Evolutionary conservation across 495 filamentous ascomycete species (phyloP).

Genomic region (Penicillium coprophilum): DNA sequence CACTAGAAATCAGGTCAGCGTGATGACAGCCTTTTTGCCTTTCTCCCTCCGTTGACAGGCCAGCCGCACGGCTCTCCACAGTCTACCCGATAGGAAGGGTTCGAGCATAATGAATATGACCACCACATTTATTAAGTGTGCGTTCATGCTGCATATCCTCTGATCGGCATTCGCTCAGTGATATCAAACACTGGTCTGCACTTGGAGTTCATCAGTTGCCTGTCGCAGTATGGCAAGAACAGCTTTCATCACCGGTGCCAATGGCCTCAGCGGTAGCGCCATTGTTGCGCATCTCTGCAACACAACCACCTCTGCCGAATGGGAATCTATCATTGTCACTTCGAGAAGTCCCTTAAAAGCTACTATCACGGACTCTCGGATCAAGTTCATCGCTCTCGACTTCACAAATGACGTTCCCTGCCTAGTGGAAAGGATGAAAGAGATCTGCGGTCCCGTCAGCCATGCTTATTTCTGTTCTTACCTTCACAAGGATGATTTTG

Average conservation of each 20-base stretch:
- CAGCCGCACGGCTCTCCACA: neutral
- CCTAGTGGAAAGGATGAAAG: slow-evolving; percentile 11
- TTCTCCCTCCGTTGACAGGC: neutral
- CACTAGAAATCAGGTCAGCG: neutral
- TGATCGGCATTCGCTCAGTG: too few relatives aligned
- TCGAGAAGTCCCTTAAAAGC: slow-evolving; percentile 21
- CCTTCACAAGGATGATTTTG: slow-evolving; percentile 25
- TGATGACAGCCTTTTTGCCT: slow-evolving; percentile 2
- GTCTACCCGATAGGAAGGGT: neutral
- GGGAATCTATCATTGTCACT: slow-evolving; percentile 25
- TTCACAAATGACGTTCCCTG: slow-evolving; percentile 3
- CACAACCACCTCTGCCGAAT: neutral
- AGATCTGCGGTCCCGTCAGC: slow-evolving; percentile 19
- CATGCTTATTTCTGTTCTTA: slow-evolving; percentile 34
- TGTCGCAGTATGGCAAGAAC: neutral
- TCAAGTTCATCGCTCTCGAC: slow-evolving; percentile 28
- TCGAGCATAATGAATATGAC: neutral
- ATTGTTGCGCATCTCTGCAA: slow-evolving; percentile 9
- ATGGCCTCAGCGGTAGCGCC: slow-evolving; percentile 21
- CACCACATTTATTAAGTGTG: too few relatives aligned
- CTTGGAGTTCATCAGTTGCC: too few relatives aligned
- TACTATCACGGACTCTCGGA: slow-evolving; percentile 18
- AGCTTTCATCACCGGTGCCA: slow-evolving; percentile 20
- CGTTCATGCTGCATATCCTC: too few relatives aligned
- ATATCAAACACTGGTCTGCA: too few relatives aligned